Conservation (phyloP, 345 rosid genomes). For the Cardamine occulta region DNA sequence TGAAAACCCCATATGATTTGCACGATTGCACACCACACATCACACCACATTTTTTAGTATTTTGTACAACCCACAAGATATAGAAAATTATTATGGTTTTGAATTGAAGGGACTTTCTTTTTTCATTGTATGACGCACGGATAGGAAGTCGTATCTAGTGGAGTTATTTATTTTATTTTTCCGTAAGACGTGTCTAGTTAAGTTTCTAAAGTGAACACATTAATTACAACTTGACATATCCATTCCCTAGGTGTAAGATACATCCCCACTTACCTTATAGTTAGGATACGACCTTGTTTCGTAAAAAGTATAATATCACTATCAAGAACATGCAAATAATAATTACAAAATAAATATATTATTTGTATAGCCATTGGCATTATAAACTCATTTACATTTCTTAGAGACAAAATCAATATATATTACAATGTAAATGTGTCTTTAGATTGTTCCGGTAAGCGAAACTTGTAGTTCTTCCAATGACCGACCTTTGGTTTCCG, state of each 20-base stretch:
- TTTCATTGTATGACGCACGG: background rate
- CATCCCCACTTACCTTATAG: background rate
- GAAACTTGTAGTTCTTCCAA: constrained; percentile 65
- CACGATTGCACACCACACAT: no score
- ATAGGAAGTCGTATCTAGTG: background rate
- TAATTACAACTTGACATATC: no score
- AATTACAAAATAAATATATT: constrained; percentile 7
- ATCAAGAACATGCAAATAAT: background rate
- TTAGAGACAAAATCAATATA: background rate
- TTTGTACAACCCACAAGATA: no score
- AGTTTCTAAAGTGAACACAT: no score
- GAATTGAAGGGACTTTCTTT: background rate
- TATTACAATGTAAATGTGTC: background rate
- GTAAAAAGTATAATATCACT: background rate
- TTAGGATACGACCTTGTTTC: background rate
- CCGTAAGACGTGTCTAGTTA: no score
- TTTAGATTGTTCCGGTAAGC: constrained; percentile 29
- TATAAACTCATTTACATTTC: background rate
- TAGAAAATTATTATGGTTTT: no score
- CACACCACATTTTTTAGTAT: no score
- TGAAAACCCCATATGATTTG: no score
- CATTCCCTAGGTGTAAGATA: background rate
- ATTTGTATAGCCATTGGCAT: constrained; percentile 1
- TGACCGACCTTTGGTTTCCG: constrained; percentile 68
- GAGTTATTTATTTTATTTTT: background rate